These are phyloP conservation scores for Saprolegnia parasitica DNA, from an alignment of 352 stramenopile species.

Conservation along the genomic window DNA sequence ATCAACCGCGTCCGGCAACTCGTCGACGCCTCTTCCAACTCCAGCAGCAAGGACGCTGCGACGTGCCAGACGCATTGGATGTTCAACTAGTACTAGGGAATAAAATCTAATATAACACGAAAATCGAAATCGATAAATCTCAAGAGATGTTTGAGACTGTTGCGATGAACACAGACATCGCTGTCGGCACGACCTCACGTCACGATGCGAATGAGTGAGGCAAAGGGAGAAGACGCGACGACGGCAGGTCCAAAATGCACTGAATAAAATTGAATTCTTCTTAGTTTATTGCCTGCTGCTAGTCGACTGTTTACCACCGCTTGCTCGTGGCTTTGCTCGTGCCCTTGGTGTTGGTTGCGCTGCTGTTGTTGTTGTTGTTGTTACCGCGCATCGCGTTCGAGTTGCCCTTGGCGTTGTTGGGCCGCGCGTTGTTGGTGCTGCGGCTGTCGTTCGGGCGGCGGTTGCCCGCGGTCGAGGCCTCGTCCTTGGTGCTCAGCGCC, in stretches of 20 bases:
- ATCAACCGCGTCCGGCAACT: too few relatives aligned
- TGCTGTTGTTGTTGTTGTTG: neutral
- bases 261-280: slow-evolving; percentile 16
- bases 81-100: too few relatives aligned
- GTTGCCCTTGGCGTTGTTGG: slow-evolving; percentile 12
- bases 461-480: slow-evolving; percentile 55
- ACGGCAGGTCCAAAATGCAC: neutral
- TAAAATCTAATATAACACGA: too few relatives aligned
- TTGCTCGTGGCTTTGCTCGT: slow-evolving; percentile 12
- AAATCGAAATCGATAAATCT: too few relatives aligned
- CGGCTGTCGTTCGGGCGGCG: slow-evolving; percentile 33
- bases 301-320: slow-evolving; percentile 1
- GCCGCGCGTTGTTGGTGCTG: neutral
- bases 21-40: too few relatives aligned
- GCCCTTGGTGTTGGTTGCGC: neutral
- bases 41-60: too few relatives aligned
- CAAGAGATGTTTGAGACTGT: too few relatives aligned
- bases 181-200: too few relatives aligned
- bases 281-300: slow-evolving; percentile 11
- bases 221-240: too few relatives aligned
- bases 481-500: slow-evolving; percentile 40
- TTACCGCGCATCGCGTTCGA: neutral
- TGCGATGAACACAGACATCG: too few relatives aligned
- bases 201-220: too few relatives aligned
- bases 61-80: too few relatives aligned